Conservation (phyloP, 169 alveolate species). For the Toxoplasma gondii region DNA sequence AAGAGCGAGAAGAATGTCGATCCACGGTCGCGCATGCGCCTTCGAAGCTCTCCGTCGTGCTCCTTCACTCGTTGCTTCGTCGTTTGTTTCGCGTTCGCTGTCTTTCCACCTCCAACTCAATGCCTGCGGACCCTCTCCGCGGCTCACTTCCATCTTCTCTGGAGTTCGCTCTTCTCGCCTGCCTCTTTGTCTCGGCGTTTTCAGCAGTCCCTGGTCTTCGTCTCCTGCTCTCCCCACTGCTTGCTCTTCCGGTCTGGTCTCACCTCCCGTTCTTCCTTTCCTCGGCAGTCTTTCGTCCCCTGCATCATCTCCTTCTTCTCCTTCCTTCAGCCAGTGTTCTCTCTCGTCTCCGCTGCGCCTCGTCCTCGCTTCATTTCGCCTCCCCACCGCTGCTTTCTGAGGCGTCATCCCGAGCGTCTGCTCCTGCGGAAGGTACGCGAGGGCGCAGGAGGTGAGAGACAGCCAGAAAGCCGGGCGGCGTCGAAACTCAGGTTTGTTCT, state of each 20-base stretch:
- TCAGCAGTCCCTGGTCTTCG: background rate
- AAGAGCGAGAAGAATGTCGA: background rate
- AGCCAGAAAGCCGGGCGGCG: background rate
- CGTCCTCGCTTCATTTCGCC: no score
- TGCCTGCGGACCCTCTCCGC: background rate
- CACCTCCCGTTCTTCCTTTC: no score
- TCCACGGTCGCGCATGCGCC: background rate
- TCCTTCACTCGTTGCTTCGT: background rate
- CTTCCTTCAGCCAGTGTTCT: no score
- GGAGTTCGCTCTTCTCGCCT: background rate
- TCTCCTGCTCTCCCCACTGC: no score
- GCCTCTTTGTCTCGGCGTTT: background rate
- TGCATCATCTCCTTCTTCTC: no score
- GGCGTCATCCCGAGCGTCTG: background rate
- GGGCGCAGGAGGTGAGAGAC: background rate
- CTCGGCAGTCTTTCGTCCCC: no score
- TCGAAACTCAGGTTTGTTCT: background rate
- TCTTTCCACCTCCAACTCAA: background rate
- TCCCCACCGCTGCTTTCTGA: no score
- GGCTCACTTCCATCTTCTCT: background rate
- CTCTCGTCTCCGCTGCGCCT: no score
- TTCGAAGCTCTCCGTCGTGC: background rate
- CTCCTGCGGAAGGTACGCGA: background rate
- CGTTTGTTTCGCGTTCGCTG: no score
- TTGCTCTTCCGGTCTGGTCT: no score